Conservation (phyloP, 495 filamentous ascomycete genomes). For the Penicillium steckii region DNA sequence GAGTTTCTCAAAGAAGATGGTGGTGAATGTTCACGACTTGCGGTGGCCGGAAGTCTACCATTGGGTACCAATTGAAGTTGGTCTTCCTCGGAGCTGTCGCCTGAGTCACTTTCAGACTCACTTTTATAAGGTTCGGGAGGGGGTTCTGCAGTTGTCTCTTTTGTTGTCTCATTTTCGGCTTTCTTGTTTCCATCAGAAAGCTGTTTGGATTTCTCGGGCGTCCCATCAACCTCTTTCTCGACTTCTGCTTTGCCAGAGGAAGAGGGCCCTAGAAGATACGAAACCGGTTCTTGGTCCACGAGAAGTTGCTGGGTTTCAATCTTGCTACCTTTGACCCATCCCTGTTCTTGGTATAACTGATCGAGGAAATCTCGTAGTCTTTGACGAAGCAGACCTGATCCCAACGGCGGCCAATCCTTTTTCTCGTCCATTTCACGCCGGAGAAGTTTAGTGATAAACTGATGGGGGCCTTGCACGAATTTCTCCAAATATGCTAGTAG, state of each 20-base stretch:
- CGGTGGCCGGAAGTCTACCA: background rate
- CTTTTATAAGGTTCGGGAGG: background rate
- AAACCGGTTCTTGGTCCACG: conserved; percentile 34
- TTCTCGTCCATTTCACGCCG: conserved; percentile 43
- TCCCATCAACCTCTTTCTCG: background rate
- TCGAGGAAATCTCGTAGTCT: conserved; percentile 54
- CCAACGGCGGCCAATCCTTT: conserved; percentile 55
- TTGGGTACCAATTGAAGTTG: conserved; percentile 9
- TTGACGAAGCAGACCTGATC: conserved; percentile 49
- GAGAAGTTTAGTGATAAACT: conserved; percentile 59
- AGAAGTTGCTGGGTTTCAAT: conserved; percentile 16
- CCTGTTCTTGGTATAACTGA: conserved; percentile 47
- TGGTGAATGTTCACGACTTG: background rate
- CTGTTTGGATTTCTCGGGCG: background rate
- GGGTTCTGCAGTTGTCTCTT: too few relatives aligned
- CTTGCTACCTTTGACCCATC: conserved; percentile 19
- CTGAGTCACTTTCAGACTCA: background rate
- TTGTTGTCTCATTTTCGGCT: too few relatives aligned
- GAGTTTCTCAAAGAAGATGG: background rate
- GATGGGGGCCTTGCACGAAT: conserved; percentile 69
- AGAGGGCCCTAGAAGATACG: conserved; percentile 32
- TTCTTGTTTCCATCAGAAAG: background rate
- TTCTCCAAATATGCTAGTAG: conserved; percentile 78
- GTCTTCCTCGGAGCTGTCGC: background rate
- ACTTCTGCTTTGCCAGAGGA: background rate